These are phyloP conservation scores for Boletus huronensis DNA, from an alignment of 768 basidiomycete genomes.

Conservation along the genomic window DNA sequence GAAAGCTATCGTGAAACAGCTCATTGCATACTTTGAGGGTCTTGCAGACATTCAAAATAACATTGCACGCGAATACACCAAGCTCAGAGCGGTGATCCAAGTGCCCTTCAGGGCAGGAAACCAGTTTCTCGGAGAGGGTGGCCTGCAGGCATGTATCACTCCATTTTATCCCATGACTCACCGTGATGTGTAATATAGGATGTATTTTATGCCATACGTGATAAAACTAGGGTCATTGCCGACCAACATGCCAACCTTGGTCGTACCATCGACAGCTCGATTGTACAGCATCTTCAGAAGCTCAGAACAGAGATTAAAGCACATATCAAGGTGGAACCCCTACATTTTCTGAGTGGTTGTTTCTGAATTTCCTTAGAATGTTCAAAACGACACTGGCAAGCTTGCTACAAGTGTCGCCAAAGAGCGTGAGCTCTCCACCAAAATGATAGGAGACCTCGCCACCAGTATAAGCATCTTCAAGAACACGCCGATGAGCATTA, in stretches of 20 bases:
- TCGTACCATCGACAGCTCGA: constrained; percentile 92
- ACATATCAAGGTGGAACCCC: constrained; percentile 74
- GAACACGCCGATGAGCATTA: constrained; percentile 89
- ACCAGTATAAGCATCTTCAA: constrained; percentile 87
- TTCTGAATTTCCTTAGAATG: constrained; percentile 49
- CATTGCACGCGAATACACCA: constrained; percentile 87
- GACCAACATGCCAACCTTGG: constrained; percentile 97
- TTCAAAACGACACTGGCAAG: constrained; percentile 95
- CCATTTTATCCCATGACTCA: not conserved
- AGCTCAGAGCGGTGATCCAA: constrained; percentile 93
- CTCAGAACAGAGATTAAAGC: constrained; percentile 94
- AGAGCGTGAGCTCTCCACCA: constrained; percentile 82
- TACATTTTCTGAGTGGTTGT: not conserved
- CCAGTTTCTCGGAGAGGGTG: constrained; percentile 98
- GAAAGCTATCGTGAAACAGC: constrained; percentile 96
- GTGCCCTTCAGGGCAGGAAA: constrained; percentile 94
- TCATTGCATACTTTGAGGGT: constrained; percentile 81
- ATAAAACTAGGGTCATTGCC: constrained; percentile 89
- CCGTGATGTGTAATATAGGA: constrained; percentile 47
- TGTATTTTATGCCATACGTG: constrained; percentile 87
- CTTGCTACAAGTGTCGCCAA: constrained; percentile 88
- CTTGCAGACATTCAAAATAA: constrained; percentile 85
- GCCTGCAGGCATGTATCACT: constrained; percentile 62
- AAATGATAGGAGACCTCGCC: constrained; percentile 82
- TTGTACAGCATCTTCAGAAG: constrained; percentile 97